These are phyloP conservation scores for Arthrobotrys pseudoclavata DNA, from an alignment of 2,329 filamentous ascomycete species.

Conservation along the genomic window DNA sequence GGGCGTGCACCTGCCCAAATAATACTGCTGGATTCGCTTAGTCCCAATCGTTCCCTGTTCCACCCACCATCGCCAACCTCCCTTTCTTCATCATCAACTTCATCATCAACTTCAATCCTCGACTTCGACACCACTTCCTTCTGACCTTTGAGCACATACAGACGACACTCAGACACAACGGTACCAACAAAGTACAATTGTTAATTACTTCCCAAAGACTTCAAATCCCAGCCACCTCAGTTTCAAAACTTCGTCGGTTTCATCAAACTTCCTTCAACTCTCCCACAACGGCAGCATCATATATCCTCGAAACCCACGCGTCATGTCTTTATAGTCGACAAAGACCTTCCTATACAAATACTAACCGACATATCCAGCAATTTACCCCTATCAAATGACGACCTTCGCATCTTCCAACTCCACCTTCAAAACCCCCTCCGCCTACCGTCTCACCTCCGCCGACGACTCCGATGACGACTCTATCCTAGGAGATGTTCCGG, in stretches of 20 bases:
- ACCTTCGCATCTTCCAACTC: constrained; percentile 45
- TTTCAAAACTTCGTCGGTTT: constrained; percentile 11
- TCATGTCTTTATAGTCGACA: constrained; percentile 59
- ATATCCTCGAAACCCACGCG: constrained; percentile 34
- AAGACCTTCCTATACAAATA: constrained; percentile 24
- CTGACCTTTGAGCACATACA: neutral
- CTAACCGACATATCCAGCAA: constrained; percentile 39
- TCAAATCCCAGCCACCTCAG: constrained; percentile 23
- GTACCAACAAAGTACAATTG: constrained; percentile 11
- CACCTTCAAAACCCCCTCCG: constrained; percentile 54
- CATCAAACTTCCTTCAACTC: constrained; percentile 26
- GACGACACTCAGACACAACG: constrained; percentile 6
- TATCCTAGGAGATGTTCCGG: constrained; percentile 51
- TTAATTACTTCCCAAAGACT: constrained; percentile 10
- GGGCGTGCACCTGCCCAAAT: constrained; percentile 21
- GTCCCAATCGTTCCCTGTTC: constrained; percentile 32
- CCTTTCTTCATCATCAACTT: constrained; percentile 17
- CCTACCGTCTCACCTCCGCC: constrained; percentile 46
- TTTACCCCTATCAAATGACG: constrained; percentile 43
- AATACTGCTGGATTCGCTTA: constrained; percentile 50
- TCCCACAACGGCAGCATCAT: constrained; percentile 22
- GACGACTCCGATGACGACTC: constrained; percentile 57
- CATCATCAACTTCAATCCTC: constrained; percentile 7
- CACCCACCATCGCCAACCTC: constrained; percentile 25
- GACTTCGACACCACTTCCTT: constrained; percentile 24